Conservation (phyloP, 495 filamentous ascomycete species). For the Xylona heveae region DNA sequence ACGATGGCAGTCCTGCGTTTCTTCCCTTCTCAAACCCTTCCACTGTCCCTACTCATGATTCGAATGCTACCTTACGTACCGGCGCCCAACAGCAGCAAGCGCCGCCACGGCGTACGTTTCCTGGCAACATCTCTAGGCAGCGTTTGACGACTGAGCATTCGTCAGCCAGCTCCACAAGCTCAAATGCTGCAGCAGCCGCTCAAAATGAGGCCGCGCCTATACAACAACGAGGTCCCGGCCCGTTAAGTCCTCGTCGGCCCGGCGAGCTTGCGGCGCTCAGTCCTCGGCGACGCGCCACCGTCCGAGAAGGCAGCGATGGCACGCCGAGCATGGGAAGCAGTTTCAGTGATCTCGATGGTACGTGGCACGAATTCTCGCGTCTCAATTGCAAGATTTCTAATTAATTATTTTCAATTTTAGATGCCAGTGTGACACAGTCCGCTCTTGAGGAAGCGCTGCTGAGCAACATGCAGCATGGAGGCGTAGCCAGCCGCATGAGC, state of each 20-base stretch:
- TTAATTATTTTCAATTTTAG: constrained; percentile 19
- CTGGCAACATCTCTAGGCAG: constrained; percentile 11
- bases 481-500: constrained; percentile 77
- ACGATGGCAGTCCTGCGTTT: constrained; percentile 43
- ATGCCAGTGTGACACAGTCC: constrained; percentile 84
- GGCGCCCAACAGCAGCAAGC: constrained; percentile 20
- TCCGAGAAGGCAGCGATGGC: constrained; percentile 53
- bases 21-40: constrained; percentile 33
- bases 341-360: constrained; percentile 92
- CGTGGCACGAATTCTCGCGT: constrained; percentile 9
- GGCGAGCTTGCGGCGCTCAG: constrained; percentile 35
- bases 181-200: constrained; percentile 14
- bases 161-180: constrained; percentile 34
- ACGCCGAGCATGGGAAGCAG: constrained; percentile 95
- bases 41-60: constrained; percentile 21
- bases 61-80: constrained; percentile 35
- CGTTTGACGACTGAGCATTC: constrained; percentile 33
- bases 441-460: constrained; percentile 84
- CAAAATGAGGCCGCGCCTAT: constrained; percentile 5
- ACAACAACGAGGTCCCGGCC: constrained; percentile 10
- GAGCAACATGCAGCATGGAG: constrained; percentile 71
- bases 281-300: constrained; percentile 23
- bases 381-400: constrained; percentile 4
- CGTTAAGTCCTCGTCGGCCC: constrained; percentile 30
- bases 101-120: constrained; percentile 16